Evolutionary conservation across 2,329 filamentous ascomycete genomes (phyloP).

Genomic region (Daldinia sp.): DNA sequence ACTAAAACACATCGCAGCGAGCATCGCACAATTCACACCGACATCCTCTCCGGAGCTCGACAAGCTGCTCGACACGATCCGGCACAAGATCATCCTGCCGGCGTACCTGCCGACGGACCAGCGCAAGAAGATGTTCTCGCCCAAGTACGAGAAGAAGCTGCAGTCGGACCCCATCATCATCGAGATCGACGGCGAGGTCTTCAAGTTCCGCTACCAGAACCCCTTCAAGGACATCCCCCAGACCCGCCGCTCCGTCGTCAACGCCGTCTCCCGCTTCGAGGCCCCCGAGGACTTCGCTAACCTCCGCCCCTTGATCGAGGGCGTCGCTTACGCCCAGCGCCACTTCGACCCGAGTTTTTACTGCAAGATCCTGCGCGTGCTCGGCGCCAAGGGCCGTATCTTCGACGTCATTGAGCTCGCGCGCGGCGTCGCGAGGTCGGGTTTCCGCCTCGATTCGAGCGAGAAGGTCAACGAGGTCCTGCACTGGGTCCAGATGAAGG

Average conservation of each 20-base stretch:
- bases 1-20: slow-evolving; percentile 34
- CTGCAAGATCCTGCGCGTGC: slow-evolving; percentile 57
- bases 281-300: slow-evolving; percentile 65
- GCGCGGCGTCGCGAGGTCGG: slow-evolving; percentile 60
- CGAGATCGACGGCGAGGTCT: slow-evolving; percentile 68
- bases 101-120: slow-evolving; percentile 66
- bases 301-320: slow-evolving; percentile 64
- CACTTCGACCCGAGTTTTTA: slow-evolving; percentile 53
- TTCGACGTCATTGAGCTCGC: slow-evolving; percentile 64
- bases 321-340: slow-evolving; percentile 59
- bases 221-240: slow-evolving; percentile 58
- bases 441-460: slow-evolving; percentile 57
- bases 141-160: slow-evolving; percentile 61
- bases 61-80: slow-evolving; percentile 63
- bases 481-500: slow-evolving; percentile 57
- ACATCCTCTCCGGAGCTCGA: slow-evolving; percentile 68
- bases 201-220: slow-evolving; percentile 64
- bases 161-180: slow-evolving; percentile 68
- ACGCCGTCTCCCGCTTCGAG: slow-evolving; percentile 60
- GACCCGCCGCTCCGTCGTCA: slow-evolving; percentile 54
- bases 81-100: slow-evolving; percentile 72
- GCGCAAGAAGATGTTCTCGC: slow-evolving; percentile 64
- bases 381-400: slow-evolving; percentile 57
- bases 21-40: slow-evolving; percentile 61
- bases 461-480: slow-evolving; percentile 59